These are phyloP conservation scores for Nevesoporus exiguus DNA, from an alignment of 768 basidiomycete genomes.

Conservation along the genomic window DNA sequence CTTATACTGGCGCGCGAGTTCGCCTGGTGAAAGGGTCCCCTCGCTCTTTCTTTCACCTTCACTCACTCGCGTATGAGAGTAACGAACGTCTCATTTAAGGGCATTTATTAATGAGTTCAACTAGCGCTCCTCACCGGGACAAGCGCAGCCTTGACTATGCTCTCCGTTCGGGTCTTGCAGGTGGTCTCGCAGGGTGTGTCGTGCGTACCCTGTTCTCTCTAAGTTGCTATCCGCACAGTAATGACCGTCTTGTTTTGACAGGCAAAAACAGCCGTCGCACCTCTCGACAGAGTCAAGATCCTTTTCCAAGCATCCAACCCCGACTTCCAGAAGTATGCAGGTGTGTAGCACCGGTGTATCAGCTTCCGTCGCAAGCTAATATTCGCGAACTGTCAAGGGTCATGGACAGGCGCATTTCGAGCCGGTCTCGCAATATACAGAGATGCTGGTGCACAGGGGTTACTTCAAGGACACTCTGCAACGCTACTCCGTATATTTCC, in stretches of 20 bases:
- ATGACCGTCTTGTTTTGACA: constrained; percentile 29
- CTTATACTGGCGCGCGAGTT: background rate
- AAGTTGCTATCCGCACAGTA: constrained; percentile 1
- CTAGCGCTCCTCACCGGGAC: constrained; percentile 40
- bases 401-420: constrained; percentile 79
- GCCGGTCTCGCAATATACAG: constrained; percentile 72
- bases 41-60: background rate
- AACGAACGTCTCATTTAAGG: background rate
- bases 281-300: constrained; percentile 97
- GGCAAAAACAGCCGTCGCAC: constrained; percentile 95
- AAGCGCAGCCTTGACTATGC: constrained; percentile 58
- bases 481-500: constrained; percentile 94
- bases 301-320: constrained; percentile 96
- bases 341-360: constrained; percentile 42
- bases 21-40: background rate
- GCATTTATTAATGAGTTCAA: constrained; percentile 31
- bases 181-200: constrained; percentile 90
- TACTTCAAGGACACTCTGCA: constrained; percentile 95
- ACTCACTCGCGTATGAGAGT: constrained; percentile 11
- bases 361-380: constrained; percentile 25
- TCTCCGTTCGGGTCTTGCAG: constrained; percentile 83
- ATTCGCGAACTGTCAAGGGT: constrained; percentile 46
- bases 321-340: constrained; percentile 91
- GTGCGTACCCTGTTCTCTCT: constrained; percentile 47
- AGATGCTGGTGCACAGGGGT: constrained; percentile 66